phyloP scores from a whole-genome alignment of 768 basidiomycete species.

The Ramaria sp. region DNA sequence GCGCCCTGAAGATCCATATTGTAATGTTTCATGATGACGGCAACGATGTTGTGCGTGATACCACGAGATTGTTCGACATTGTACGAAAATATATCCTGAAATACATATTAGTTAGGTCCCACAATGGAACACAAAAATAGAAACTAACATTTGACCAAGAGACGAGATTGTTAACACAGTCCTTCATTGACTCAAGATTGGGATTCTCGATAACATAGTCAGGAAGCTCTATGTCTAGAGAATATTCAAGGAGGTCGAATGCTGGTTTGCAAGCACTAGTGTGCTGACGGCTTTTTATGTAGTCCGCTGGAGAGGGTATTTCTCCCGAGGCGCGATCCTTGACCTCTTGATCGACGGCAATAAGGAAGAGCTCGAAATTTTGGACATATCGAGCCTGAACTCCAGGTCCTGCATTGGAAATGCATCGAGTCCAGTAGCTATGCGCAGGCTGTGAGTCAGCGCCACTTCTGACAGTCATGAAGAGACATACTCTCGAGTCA shows the following conservation, averaged over 20 bases:
- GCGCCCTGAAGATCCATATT: conserved; percentile 25
- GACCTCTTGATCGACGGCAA: background rate
- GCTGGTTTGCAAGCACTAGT: conserved; percentile 43
- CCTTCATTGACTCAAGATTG: conserved; percentile 31
- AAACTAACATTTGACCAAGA: conserved; percentile 34
- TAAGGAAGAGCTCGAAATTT: background rate
- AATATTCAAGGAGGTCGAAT: conserved; percentile 46
- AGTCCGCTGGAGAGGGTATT: conserved; percentile 38
- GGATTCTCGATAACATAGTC: conserved; percentile 44
- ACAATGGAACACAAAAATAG: background rate
- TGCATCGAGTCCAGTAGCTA: background rate
- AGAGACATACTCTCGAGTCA: conserved; percentile 20
- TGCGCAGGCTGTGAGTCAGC: background rate
- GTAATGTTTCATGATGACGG: conserved; percentile 29
- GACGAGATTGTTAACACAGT: conserved; percentile 41
- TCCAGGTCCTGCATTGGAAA: background rate
- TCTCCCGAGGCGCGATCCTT: conserved; percentile 11
- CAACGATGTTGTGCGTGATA: conserved; percentile 31
- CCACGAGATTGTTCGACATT: conserved; percentile 30
- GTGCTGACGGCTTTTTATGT: conserved; percentile 40
- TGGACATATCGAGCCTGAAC: background rate
- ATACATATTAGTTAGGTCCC: background rate
- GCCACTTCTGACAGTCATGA: background rate
- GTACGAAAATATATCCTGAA: conserved; percentile 32
- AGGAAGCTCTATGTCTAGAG: conserved; percentile 38